These are phyloP conservation scores for Cyclocybe aegerita DNA, from an alignment of 768 basidiomycete genomes.

Conservation along the genomic window DNA sequence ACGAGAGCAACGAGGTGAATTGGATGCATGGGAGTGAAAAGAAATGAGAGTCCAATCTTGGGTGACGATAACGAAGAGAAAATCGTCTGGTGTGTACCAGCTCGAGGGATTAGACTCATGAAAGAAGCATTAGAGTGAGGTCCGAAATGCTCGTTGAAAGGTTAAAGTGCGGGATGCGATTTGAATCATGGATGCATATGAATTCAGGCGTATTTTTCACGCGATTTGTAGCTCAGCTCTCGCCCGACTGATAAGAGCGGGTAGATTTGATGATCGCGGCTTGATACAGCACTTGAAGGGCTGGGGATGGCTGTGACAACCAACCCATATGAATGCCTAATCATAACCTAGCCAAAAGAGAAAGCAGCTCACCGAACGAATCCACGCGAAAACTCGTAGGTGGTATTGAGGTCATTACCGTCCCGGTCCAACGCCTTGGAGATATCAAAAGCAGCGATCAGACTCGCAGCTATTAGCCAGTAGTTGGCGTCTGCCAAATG, in stretches of 20 bases:
- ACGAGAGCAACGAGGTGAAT: not conserved
- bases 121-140: too few species aligned
- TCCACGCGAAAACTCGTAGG: constrained; percentile 36
- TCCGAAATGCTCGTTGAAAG: too few species aligned
- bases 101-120: too few species aligned
- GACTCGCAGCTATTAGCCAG: constrained; percentile 43
- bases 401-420: constrained; percentile 39
- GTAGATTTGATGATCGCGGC: constrained; percentile 36
- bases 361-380: constrained; percentile 43
- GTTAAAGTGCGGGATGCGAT: too few species aligned
- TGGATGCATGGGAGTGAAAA: not conserved
- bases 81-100: too few species aligned
- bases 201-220: too few species aligned
- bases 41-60: not conserved
- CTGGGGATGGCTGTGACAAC: constrained; percentile 44
- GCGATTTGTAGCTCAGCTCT: constrained; percentile 15
- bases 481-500: constrained; percentile 49
- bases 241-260: constrained; percentile 28
- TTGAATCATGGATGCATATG: not conserved
- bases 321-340: not conserved
- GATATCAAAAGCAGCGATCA: constrained; percentile 47
- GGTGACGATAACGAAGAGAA: too few species aligned
- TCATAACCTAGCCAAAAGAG: not conserved
- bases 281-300: constrained; percentile 47
- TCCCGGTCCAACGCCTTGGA: constrained; percentile 36